Base-by-base conservation (phyloP, 2,329 filamentous ascomycete species). In the Sporothrix variecibatus region DNA sequence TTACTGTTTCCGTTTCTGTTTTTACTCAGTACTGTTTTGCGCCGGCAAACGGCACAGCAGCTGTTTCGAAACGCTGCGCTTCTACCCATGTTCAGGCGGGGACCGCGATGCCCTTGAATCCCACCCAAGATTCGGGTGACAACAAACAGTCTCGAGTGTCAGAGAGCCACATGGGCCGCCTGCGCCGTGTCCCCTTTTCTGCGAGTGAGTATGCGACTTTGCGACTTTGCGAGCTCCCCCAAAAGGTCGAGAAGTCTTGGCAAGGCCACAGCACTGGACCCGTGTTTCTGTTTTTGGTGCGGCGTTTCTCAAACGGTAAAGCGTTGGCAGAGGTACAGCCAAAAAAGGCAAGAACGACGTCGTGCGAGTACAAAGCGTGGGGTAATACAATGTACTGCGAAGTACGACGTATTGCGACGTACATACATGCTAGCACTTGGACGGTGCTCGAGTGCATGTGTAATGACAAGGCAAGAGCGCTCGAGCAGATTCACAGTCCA, bases 241-340 rank as follows among this genome's bases (percentile, higher is more conserved):
- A 34, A 31, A 31, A 40, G 34, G 34, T 64, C 60, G 60, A 64
- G 11, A 64, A 26, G 60, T 64, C 60, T 65, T 43, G 60, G 34
- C 60, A 65, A 26, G n/a, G 60, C 60, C 20, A 43, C 20, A 43
- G 60, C n/a, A 17, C 20, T 43, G 34, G 34, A 43, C 60, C n/a
- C 34, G 60, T 64, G 60, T 64, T 67, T 49, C 40, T 65, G 28
- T 34, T 65, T 65, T 65, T 46, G 38, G 62, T 67, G 38, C 40
- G 15, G n/a, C 40, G 23, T 46, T 28, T 67, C 62, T 28, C 40
- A 46, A 67, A 67, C 38, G 38, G 40, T 40, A 67, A 67, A 49
- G 23, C 64, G 17, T 15, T 31, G 26, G 64, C 23, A 49, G 23
- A 31, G 12, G 26, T 2, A 40, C 40, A 38, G 6, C 64, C 40